phyloP scores from a whole-genome alignment of 495 filamentous ascomycete species.

The Annulohypoxylon stygium region DNA sequence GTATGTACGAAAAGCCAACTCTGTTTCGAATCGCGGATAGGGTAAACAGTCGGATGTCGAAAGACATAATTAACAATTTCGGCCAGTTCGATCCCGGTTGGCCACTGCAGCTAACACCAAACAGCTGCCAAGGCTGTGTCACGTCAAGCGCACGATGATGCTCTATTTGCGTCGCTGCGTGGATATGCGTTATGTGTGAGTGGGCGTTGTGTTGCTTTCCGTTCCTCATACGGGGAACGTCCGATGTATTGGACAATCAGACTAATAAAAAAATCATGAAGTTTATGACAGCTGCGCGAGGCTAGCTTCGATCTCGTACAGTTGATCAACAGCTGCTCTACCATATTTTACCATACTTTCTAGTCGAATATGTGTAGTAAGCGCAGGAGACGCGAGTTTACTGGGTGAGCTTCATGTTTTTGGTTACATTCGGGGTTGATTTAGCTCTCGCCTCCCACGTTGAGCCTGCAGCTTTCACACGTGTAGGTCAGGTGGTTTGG shows the following conservation, averaged over 20 bases:
- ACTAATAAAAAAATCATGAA: conserved; percentile 25
- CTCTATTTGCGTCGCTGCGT: conserved; percentile 25
- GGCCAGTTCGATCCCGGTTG: conserved; percentile 16
- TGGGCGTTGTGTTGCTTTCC: conserved; percentile 5
- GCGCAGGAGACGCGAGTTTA: conserved; percentile 38
- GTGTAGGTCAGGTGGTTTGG: conserved; percentile 49
- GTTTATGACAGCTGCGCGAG: conserved; percentile 33
- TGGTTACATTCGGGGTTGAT: conserved; percentile 44
- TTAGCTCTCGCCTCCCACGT: conserved; percentile 44
- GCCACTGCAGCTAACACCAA: conserved; percentile 17
- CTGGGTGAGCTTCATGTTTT: conserved; percentile 24
- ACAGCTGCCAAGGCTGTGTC: conserved; percentile 16
- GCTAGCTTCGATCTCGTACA: conserved; percentile 17
- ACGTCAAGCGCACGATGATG: conserved; percentile 22
- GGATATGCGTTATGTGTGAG: conserved; percentile 1
- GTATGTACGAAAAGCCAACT: conserved; percentile 17
- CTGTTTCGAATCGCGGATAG: not conserved
- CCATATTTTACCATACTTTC: conserved; percentile 7
- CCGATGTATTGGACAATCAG: conserved; percentile 25
- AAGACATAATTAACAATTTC: conserved; percentile 22
- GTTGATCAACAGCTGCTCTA: conserved; percentile 37
- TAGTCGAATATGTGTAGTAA: conserved; percentile 40
- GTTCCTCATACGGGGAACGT: conserved; percentile 30
- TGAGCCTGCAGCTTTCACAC: conserved; percentile 48
- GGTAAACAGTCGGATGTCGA: conserved; percentile 20